Base-by-base conservation (phyloP, 768 basidiomycete genomes). In the Suillus americanus region DNA sequence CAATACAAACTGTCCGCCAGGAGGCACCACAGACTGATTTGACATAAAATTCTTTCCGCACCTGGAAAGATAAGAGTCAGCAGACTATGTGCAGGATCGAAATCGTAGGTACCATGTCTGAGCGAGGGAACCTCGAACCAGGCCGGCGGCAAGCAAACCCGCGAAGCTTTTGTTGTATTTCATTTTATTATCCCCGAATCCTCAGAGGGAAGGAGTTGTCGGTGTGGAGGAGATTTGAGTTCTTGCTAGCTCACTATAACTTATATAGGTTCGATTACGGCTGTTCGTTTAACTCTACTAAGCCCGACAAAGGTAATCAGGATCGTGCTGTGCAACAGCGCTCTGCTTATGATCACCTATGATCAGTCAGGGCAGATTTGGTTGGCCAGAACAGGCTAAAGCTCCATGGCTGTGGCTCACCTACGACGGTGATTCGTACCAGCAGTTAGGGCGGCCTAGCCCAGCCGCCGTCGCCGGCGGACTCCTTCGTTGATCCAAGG, bases 21-120 rank as follows among this genome's bases (percentile, higher is more conserved):
- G 83, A 1, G 78, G 78, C 20, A 81, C 77, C 7, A 81, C 72
- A 1, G 80, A 75, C 62, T 81, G 72, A 28, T 75, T 75, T 8
- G 74, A 41, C 75, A 80, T 80, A 68, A 73, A 85, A 66, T 83
- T 79, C 71, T 85, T 85, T 48, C 82, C 82, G 54, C 84, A 85
- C 83, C 85, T 85, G 37, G 30, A n/a, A 33, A 60, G 35, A 54
- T 16, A 5, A 14, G 13, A 25, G 33, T 23, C 20, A 50, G 43
- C 12, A 54, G n/a, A 16, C 23, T 23, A 37, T 14, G 37, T 14
- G 4, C 9, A 5, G 5, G 23, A 55, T 10, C 57, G 12, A 41
- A 20, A 20, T 12, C 1, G n/a, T 55, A 50, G 67, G 45, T 9
- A 72, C 74, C 75, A 77, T 68, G 73, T 66, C 50, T 73, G 73